Conservation (phyloP, 139 green algal genomes). For the Haematococcus lacustris region DNA sequence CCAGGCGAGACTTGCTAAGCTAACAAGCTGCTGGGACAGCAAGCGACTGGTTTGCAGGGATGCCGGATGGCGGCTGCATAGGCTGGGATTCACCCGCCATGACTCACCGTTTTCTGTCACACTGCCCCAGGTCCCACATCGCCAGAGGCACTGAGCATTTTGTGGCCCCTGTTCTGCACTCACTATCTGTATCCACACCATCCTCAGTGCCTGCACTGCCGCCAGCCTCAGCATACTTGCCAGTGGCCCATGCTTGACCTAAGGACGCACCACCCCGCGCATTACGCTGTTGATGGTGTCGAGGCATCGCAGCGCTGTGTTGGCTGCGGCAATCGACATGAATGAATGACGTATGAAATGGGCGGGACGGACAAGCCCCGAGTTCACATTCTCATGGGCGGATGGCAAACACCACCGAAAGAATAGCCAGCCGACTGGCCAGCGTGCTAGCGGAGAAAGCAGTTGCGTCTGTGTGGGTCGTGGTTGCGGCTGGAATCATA, state of each 20-base stretch:
- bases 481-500: not conserved
- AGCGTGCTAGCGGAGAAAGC: not conserved
- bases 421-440: not conserved
- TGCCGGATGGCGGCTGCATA: not conserved
- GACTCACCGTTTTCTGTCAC: conserved; percentile 79
- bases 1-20: not conserved
- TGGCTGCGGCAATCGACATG: not conserved
- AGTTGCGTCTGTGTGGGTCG: not conserved
- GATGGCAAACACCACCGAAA: not conserved
- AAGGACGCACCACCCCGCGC: not conserved
- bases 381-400: not conserved
- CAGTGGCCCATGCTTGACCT: conserved; percentile 6
- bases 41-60: not conserved
- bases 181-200: not conserved
- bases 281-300: not conserved
- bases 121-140: conserved; percentile 91
- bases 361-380: not conserved
- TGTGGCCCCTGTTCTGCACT: not conserved
- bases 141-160: conserved; percentile 32
- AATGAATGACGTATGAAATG: not conserved
- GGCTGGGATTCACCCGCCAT: not conserved
- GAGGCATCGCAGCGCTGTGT: too few relatives aligned
- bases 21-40: not conserved
- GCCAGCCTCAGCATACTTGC: conserved; percentile 3
- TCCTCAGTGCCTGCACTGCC: not conserved